phyloP scores from a whole-genome alignment of 768 basidiomycete genomes.

The Aureoboletus auriporus region DNA sequence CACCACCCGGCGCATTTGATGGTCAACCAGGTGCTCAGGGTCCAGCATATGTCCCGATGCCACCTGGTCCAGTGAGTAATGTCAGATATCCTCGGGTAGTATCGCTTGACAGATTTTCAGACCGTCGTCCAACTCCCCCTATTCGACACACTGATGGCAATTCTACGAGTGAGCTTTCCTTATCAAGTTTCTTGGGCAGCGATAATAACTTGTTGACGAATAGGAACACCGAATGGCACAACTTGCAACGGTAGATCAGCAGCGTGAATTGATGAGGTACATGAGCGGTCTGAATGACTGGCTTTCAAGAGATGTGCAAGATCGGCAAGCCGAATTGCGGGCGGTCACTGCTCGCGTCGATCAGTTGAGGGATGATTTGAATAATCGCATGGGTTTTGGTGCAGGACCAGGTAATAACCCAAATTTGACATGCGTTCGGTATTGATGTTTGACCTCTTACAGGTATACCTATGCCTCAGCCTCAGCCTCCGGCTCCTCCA shows the following conservation, averaged over 20 bases:
- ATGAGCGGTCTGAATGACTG: constrained; percentile 74
- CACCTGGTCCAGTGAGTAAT: constrained; percentile 49
- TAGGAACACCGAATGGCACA: constrained; percentile 78
- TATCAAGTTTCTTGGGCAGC: constrained; percentile 1
- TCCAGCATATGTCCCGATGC: constrained; percentile 42
- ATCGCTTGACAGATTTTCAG: constrained; percentile 30
- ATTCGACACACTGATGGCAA: constrained; percentile 66
- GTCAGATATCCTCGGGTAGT: background rate
- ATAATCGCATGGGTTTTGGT: constrained; percentile 39
- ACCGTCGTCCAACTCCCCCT: constrained; percentile 60
- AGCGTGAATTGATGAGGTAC: constrained; percentile 76
- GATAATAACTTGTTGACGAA: constrained; percentile 3
- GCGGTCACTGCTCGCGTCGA: constrained; percentile 62
- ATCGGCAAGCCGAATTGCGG: constrained; percentile 71
- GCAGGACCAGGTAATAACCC: constrained; percentile 33
- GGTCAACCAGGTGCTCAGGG: constrained; percentile 21
- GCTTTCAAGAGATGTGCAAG: constrained; percentile 73
- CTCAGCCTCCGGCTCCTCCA: constrained; percentile 13
- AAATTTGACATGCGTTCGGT: background rate
- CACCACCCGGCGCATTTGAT: constrained; percentile 26
- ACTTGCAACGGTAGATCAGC: constrained; percentile 71
- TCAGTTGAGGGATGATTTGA: constrained; percentile 40
- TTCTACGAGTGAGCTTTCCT: constrained; percentile 50
- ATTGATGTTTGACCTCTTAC: background rate
- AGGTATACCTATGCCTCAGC: constrained; percentile 27